phyloP scores from a whole-genome alignment of 2,329 filamentous ascomycete genomes.

The Pseudomassariella vexata region DNA sequence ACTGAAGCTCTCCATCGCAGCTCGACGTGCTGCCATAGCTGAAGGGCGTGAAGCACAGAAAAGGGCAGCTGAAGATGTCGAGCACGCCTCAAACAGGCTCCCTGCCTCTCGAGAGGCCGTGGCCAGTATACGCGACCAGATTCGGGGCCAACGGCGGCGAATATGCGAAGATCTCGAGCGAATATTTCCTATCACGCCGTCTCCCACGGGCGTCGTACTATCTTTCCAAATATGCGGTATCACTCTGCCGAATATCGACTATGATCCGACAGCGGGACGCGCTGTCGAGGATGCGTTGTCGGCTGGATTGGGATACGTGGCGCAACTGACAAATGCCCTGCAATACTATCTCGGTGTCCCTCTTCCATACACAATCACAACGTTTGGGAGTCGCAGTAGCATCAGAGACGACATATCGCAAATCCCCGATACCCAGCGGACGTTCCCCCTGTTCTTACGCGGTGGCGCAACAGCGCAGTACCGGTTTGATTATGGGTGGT shows the following conservation, averaged over 20 bases:
- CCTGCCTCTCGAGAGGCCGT: constrained; percentile 49
- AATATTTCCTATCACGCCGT: constrained; percentile 76
- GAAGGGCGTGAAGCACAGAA: constrained; percentile 55
- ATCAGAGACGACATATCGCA: constrained; percentile 60
- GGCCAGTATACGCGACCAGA: constrained; percentile 54
- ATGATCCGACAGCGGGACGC: constrained; percentile 43
- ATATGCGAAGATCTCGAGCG: constrained; percentile 76
- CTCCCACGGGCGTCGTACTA: constrained; percentile 51
- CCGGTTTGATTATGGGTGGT: constrained; percentile 93
- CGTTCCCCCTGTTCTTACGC: constrained; percentile 73
- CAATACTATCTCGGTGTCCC: constrained; percentile 77
- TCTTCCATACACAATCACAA: constrained; percentile 72
- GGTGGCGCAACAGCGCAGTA: constrained; percentile 68
- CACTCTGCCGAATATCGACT: constrained; percentile 72
- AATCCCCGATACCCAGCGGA: constrained; percentile 42
- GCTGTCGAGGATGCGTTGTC: constrained; percentile 67
- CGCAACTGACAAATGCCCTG: constrained; percentile 68
- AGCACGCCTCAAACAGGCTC: constrained; percentile 55
- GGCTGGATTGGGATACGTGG: constrained; percentile 75
- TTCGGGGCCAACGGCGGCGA: constrained; percentile 80
- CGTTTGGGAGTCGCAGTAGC: constrained; percentile 64
- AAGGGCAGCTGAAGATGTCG: constrained; percentile 54
- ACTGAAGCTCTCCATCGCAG: constrained; percentile 58
- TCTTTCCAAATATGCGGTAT: constrained; percentile 79
- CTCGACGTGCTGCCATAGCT: constrained; percentile 62